Evolutionary conservation across 345 rosid species (phyloP), one percentile per base, ranked within the genome.

Genomic region (Populus nigra): DNA sequence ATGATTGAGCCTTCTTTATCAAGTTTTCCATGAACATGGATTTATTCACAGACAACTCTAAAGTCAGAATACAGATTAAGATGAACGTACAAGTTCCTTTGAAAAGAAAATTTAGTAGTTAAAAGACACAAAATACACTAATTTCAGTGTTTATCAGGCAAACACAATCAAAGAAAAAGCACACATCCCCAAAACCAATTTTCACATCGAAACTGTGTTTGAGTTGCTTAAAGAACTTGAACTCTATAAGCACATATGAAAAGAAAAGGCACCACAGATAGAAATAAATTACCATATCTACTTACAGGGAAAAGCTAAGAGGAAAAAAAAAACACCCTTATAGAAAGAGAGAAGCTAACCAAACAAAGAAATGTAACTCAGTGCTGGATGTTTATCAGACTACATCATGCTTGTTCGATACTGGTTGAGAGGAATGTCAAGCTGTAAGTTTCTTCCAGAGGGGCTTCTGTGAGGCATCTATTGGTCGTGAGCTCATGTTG

Each of bases 401-500:
- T 72, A 31, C 17, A 13, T 55, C 8, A 75, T 7, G 76, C 72
- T 59, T 70, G 69, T 59, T 73, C 23, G 59, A 69, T 74, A 76
- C 49, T 38, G 68, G 69, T 74, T 68, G 43, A 63, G 15, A 74
- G 82, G 80, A 78, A 68, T 35, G 16, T 74, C 62, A 49, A 63
- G 73, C 49, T 65, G 29, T 25, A 57, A 69, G 49, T 57, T 75
- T 86, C 78, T 69, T 45, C 71, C 67, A 43, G 84, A 69, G 69
- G 47, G 53, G 71, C 61, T 79, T 27, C 78, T 72, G 8, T 77
- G 83, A 36, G 90, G 87, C 82, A 88, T 73, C 45, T 41, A 41
- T 41, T 41, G 45, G 12, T 41, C 75, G 62, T 80, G 70, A 93
- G 88, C 79, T 92, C 97, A 23, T 87, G 92, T 81, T 83, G 75